Base-by-base conservation (phyloP, 169 alveolate species). In the Plasmodium adleri region DNA sequence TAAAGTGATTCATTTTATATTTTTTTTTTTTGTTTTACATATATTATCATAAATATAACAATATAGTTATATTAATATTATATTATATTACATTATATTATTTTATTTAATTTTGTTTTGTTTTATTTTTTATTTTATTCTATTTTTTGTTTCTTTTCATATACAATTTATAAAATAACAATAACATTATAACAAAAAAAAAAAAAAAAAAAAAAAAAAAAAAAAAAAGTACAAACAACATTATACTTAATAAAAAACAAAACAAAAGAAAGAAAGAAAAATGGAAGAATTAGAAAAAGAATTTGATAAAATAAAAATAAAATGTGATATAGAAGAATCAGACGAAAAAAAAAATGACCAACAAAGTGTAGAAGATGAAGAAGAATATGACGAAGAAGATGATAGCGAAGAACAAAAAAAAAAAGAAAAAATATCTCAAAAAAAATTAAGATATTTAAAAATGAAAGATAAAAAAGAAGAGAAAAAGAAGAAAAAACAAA, bases 401-500 rank as follows among this genome's bases (percentile, higher is more conserved):
- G 75, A 50, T 26, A 15, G 24, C 22, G 62, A 15, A 28, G 89
- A 76, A 47, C 50, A 49, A 76, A 24, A 63, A 22, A 67, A 74
- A 59, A 20, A 39, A 20, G 89, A 76, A 76, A 76, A 76, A 64
- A 76, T 76, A 13, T 76, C 89, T 13, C 67, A 76, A 10, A 39
- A 75, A 39, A 76, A 64, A 43, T 24, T 76, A 45, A 76, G 89
- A 43, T 64, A 72, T 64, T 59, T 72, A 26, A 88, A 72, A 67
- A 88, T 76, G 89, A 76, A 76, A 76, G 76, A 76, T 22, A 76
- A 76, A 13, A 76, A 76, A 22, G 89, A 76, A 76, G 89, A 76
- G 66, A 76, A 76, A 64, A 76, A 63, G 59, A 62, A 22, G 24
- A 76, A 76, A 28, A 76, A 76, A 56, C 75, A 62, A 62, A 59